Evolutionary conservation across 495 filamentous ascomycete species (phyloP).

Genomic region (Hypoxylon rickii): DNA sequence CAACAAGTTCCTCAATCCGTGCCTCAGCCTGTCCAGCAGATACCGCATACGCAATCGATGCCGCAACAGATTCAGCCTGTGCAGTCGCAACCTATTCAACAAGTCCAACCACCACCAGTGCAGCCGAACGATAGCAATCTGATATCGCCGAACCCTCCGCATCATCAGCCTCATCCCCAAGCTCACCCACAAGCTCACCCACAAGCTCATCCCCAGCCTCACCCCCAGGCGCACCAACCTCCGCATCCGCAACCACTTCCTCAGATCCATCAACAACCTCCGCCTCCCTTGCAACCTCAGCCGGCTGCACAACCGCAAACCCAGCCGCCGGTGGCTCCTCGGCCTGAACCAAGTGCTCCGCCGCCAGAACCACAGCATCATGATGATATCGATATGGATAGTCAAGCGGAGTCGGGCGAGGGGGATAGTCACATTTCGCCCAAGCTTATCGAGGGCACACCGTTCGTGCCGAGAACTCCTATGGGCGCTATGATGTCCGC

Average conservation of each 20-base stretch:
- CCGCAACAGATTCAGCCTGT: constrained; percentile 38
- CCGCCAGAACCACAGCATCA: constrained; percentile 43
- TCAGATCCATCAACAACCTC: constrained; percentile 47
- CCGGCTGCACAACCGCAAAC: constrained; percentile 34
- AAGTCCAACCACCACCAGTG: constrained; percentile 37
- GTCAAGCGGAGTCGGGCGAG: constrained; percentile 44
- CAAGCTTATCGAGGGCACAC: constrained; percentile 49
- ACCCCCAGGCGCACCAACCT: constrained; percentile 42
- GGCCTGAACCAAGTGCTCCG: constrained; percentile 41
- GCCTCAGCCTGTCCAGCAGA: constrained; percentile 35
- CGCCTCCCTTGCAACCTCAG: constrained; percentile 34
- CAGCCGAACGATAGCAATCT: constrained; percentile 39
- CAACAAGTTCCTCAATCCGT: constrained; percentile 37
- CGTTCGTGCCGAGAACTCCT: constrained; percentile 49
- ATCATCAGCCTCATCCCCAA: constrained; percentile 40
- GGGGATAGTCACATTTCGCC: constrained; percentile 46
- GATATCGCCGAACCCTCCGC: constrained; percentile 37
- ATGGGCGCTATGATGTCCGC: constrained; percentile 57
- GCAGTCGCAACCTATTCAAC: constrained; percentile 39
- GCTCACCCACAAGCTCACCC: constrained; percentile 47
- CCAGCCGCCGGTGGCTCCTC: constrained; percentile 38
- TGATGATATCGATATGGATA: constrained; percentile 51
- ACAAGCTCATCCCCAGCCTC: constrained; percentile 42
- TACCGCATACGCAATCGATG: constrained; percentile 39
- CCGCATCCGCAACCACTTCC: constrained; percentile 48